Conservation (phyloP, 306 rosid species). For the Crotalaria pallida region DNA sequence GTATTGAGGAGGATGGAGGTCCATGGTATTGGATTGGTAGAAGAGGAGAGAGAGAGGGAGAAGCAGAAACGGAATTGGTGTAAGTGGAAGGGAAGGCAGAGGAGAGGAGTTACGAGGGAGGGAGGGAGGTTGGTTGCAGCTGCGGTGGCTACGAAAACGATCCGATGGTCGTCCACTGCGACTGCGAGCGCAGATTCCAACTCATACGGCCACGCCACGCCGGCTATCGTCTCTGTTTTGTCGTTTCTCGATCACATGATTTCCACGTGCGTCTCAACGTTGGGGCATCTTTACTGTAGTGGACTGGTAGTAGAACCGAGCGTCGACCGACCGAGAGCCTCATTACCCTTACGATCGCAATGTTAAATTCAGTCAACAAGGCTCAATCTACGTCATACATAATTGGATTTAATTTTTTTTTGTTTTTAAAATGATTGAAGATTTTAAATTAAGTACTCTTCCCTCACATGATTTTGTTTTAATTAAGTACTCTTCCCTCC, state of each 20-base stretch:
- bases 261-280: background rate
- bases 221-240: background rate
- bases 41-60: background rate
- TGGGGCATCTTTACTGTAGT: too few relatives aligned
- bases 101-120: background rate
- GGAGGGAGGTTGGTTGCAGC: too few relatives aligned
- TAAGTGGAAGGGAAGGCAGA: background rate
- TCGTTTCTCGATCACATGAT: background rate
- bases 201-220: background rate
- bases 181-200: slow-evolving; percentile 1
- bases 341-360: too few relatives aligned
- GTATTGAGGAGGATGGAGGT: slow-evolving; percentile 77
- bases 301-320: too few relatives aligned
- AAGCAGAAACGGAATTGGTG: background rate
- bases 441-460: too few relatives aligned
- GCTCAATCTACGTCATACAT: too few relatives aligned
- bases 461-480: too few relatives aligned
- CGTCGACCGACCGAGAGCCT: too few relatives aligned
- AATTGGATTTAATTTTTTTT: too few relatives aligned
- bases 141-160: background rate
- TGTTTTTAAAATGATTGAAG: too few relatives aligned
- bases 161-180: background rate
- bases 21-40: slow-evolving; percentile 49
- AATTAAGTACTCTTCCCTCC: too few relatives aligned
- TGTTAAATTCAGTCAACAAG: too few relatives aligned